Percentiles rank a stretch among this genome's conserved stretches.
Conservation (phyloP, 306 rosid genomes). For the Castanea sativa region DNA sequence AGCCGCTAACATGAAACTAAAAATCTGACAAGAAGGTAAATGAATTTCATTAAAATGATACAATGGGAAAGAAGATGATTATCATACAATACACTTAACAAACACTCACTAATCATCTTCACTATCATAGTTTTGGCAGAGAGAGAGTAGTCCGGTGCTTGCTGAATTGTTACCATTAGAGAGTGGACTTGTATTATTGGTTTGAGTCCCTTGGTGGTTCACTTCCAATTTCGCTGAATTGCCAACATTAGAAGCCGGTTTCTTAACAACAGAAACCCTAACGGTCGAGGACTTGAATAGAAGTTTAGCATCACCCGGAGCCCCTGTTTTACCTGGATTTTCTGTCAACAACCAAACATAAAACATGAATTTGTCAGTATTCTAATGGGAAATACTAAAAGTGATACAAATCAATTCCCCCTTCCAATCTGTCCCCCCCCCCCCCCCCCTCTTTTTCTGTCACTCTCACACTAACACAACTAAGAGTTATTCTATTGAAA, state of each 20-base stretch:
- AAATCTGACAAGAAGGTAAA: no score
- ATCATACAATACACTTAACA: no score
- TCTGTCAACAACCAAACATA: conserved; percentile 37
- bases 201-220: not conserved
- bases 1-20: no score
- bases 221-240: conserved; percentile 19
- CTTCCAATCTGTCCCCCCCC: no score
- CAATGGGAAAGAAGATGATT: no score
- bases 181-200: not conserved
- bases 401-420: no score
- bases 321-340: conserved; percentile 25
- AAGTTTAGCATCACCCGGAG: conserved; percentile 24
- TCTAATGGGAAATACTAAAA: not conserved
- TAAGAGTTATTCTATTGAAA: no score
- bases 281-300: conserved; percentile 40
- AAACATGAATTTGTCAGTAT: not conserved
- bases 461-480: no score
- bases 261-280: conserved; percentile 49
- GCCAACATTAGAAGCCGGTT: conserved; percentile 33
- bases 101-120: not conserved
- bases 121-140: not conserved
- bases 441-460: no score
- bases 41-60: no score
- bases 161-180: not conserved
- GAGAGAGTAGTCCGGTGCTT: not conserved